Conservation (phyloP, 495 filamentous ascomycete species). For the Hypoxylon subgilvum region DNA sequence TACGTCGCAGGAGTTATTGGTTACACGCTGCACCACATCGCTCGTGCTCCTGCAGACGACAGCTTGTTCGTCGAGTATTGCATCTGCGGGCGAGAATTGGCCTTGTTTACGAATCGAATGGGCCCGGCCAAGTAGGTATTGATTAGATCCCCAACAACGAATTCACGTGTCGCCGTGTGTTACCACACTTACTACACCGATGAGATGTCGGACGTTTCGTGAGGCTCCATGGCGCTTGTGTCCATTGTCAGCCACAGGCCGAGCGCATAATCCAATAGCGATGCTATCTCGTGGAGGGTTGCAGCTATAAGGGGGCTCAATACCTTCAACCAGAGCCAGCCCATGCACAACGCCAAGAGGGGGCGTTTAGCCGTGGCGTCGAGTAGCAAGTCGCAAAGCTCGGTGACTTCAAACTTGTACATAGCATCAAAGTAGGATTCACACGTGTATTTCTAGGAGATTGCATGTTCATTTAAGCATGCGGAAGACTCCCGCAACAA, state of each 20-base stretch:
- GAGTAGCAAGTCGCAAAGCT: slow-evolving; percentile 8
- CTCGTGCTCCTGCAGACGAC: slow-evolving; percentile 20
- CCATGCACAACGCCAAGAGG: too few species aligned
- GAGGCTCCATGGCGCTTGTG: slow-evolving; percentile 26
- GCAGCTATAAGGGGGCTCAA: slow-evolving; percentile 5
- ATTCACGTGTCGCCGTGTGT: slow-evolving; percentile 21
- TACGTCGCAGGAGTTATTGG: slow-evolving; percentile 24
- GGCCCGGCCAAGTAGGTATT: too few species aligned
- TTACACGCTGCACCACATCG: slow-evolving; percentile 37
- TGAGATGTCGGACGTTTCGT: slow-evolving; percentile 10
- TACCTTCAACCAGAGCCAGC: neutral
- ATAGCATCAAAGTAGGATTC: too few species aligned
- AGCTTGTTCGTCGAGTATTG: slow-evolving; percentile 16
- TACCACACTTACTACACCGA: slow-evolving; percentile 15
- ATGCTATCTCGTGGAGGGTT: slow-evolving; percentile 2
- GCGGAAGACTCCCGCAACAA: slow-evolving; percentile 13
- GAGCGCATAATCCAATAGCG: slow-evolving; percentile 13
- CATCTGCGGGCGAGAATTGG: slow-evolving; percentile 13
- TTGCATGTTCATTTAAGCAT: slow-evolving; percentile 8
- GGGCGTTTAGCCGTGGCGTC: slow-evolving; percentile 16
- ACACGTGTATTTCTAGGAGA: too few species aligned
- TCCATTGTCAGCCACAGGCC: slow-evolving; percentile 27
- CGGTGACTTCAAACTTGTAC: neutral
- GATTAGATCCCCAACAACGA: slow-evolving; percentile 11
- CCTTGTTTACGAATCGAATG: slow-evolving; percentile 11